Percentiles rank a stretch among this genome's conserved stretches.
Evolutionary conservation across 345 rosid genomes (phyloP).

Genomic region (Citrus australasica): DNA sequence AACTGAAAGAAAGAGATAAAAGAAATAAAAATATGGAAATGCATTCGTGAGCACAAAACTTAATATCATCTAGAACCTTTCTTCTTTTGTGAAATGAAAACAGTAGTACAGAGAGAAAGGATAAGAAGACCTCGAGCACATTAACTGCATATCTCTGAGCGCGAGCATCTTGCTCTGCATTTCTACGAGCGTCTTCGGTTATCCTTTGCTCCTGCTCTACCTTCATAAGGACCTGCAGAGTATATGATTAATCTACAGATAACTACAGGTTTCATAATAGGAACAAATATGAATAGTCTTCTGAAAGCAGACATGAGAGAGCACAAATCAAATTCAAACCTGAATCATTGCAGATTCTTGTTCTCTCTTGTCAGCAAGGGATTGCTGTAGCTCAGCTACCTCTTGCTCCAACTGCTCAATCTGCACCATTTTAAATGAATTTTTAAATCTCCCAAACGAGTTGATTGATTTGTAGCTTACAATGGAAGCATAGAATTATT

Average conservation of each 20-base stretch:
- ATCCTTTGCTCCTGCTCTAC: constrained; percentile 85
- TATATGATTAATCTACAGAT: neutral
- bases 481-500: neutral
- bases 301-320: constrained; percentile 1
- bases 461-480: constrained; percentile 16
- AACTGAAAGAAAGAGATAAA: no score
- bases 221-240: constrained; percentile 67
- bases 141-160: constrained; percentile 60
- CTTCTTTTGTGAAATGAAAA: neutral
- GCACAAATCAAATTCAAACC: constrained; percentile 31
- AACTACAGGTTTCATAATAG: constrained; percentile 1
- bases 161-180: constrained; percentile 77
- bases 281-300: constrained; percentile 1
- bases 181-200: constrained; percentile 84
- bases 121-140: constrained; percentile 60
- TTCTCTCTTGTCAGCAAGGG: constrained; percentile 75
- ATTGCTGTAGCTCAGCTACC: constrained; percentile 46
- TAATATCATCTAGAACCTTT: neutral
- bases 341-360: constrained; percentile 84
- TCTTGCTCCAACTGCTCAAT: constrained; percentile 76
- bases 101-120: neutral
- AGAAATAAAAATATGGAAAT: neutral
- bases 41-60: neutral
- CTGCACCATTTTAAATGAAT: constrained; percentile 33
- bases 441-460: constrained; percentile 12